Percentiles rank a stretch among this genome's conserved stretches.
phyloP scores from a whole-genome alignment of 2,329 filamentous ascomycete species.

The Penicillium sp. region DNA sequence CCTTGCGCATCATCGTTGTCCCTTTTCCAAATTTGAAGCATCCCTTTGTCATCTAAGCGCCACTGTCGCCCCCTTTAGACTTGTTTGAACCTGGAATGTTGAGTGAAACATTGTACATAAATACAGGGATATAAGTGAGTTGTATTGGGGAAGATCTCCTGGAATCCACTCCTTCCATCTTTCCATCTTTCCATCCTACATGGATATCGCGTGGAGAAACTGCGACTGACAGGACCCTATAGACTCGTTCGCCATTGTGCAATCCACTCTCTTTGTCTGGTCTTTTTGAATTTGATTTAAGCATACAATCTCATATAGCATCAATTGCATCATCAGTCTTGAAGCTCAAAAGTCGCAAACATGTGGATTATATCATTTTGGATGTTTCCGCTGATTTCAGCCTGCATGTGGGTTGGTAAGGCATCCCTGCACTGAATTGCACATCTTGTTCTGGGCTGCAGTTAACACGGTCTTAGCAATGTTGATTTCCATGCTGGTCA shows the following conservation, averaged over 20 bases:
- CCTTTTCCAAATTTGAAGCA: not conserved
- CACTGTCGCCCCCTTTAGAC: not conserved
- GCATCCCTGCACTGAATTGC: not conserved
- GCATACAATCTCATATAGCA: not conserved
- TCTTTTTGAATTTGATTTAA: not conserved
- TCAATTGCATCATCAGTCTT: not conserved
- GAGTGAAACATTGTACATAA: not conserved
- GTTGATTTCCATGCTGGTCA: slow-evolving; percentile 59
- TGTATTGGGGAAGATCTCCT: not conserved
- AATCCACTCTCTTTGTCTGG: not conserved
- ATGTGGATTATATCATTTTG: slow-evolving; percentile 50
- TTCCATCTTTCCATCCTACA: not conserved
- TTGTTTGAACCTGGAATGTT: not conserved
- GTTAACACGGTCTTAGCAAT: slow-evolving; percentile 45
- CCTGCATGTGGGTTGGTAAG: slow-evolving; percentile 54
- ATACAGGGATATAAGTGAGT: slow-evolving; percentile 5
- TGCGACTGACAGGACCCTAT: not conserved
- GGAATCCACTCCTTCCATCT: not conserved
- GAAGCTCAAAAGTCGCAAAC: slow-evolving; percentile 6
- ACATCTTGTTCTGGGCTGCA: not conserved
- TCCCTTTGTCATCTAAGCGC: slow-evolving; percentile 3
- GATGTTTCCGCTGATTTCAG: slow-evolving; percentile 60
- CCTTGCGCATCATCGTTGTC: slow-evolving; percentile 1
- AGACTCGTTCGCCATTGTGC: not conserved
- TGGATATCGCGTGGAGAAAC: not conserved